A percentile compares a stretch with the other conserved stretches of the same genome.
Conservation (phyloP, 2,329 filamentous ascomycete species). For the Paecilomyces variotii region DNA sequence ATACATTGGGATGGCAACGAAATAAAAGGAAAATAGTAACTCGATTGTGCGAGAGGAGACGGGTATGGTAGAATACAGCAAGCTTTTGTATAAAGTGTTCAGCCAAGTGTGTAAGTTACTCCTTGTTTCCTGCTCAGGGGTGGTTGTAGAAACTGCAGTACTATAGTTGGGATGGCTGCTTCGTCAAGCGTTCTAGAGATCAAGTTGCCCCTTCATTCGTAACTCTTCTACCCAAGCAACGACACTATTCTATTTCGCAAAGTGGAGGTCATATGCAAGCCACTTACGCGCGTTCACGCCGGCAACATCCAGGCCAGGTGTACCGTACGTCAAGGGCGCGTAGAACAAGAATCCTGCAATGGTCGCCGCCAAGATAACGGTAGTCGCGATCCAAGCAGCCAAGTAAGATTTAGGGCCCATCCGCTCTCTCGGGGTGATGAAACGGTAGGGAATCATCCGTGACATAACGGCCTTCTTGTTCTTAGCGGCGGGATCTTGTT, state of each 20-base stretch:
- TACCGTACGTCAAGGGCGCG: constrained; percentile 89
- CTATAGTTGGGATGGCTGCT: neutral
- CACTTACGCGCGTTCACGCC: constrained; percentile 81
- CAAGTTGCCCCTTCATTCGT: neutral
- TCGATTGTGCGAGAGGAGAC: neutral
- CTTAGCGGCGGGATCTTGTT: constrained; percentile 30
- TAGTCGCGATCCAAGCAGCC: constrained; percentile 69
- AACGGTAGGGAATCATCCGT: constrained; percentile 34
- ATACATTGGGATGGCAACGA: neutral
- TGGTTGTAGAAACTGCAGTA: neutral
- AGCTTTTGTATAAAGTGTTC: neutral
- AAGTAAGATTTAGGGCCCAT: constrained; percentile 70
- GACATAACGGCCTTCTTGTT: constrained; percentile 33
- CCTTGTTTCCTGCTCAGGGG: too few species aligned
- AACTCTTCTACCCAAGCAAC: constrained; percentile 6
- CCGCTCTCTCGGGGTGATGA: constrained; percentile 72
- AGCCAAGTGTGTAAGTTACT: too few species aligned
- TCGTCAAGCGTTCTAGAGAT: neutral
- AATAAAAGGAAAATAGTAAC: neutral
- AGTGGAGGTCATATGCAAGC: constrained; percentile 95
- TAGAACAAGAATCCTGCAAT: constrained; percentile 86
- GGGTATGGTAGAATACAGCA: neutral
- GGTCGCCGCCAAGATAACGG: constrained; percentile 59
- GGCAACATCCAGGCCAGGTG: constrained; percentile 73
- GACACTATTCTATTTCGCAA: constrained; percentile 68